Evolutionary conservation across 2,329 filamentous ascomycete species (phyloP).

Genomic region (Leptographium radiaticola): DNA sequence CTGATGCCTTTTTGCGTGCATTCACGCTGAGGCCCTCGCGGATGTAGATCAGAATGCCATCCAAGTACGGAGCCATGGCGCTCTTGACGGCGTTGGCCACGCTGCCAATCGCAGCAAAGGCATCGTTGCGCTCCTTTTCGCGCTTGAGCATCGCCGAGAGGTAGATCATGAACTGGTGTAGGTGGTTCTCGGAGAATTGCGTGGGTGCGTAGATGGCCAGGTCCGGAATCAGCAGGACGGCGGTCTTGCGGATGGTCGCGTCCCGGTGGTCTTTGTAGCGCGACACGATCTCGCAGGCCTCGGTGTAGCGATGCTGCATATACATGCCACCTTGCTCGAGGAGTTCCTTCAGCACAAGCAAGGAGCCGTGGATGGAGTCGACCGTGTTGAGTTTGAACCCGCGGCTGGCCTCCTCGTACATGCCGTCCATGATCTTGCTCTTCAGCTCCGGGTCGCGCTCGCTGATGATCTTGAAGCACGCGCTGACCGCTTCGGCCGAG

Average conservation of each 20-base stretch:
- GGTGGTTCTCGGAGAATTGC: slow-evolving; percentile 75
- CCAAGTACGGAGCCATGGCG: slow-evolving; percentile 86
- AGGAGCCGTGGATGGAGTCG: slow-evolving; percentile 85
- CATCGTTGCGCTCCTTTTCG: slow-evolving; percentile 85
- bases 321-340: slow-evolving; percentile 96
- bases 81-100: slow-evolving; percentile 94
- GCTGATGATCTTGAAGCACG: slow-evolving; percentile 90
- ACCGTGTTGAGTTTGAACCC: slow-evolving; percentile 71
- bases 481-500: slow-evolving; percentile 83
- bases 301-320: slow-evolving; percentile 89
- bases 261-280: slow-evolving; percentile 91
- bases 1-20: slow-evolving; percentile 50
- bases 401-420: slow-evolving; percentile 71
- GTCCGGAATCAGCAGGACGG: slow-evolving; percentile 83
- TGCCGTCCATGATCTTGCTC: slow-evolving; percentile 76
- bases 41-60: slow-evolving; percentile 87
- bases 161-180: slow-evolving; percentile 96
- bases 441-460: slow-evolving; percentile 84
- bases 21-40: slow-evolving; percentile 78
- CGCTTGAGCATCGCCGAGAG: slow-evolving; percentile 88
- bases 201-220: slow-evolving; percentile 84
- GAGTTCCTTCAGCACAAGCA: slow-evolving; percentile 84
- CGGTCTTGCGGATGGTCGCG: slow-evolving; percentile 71
- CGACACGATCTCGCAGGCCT: slow-evolving; percentile 84
- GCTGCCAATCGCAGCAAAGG: slow-evolving; percentile 90